Percentiles rank a stretch among this genome's conserved stretches.
Conservation (phyloP, 2,329 filamentous ascomycete genomes). For the Verticillium nonalfalfae region DNA sequence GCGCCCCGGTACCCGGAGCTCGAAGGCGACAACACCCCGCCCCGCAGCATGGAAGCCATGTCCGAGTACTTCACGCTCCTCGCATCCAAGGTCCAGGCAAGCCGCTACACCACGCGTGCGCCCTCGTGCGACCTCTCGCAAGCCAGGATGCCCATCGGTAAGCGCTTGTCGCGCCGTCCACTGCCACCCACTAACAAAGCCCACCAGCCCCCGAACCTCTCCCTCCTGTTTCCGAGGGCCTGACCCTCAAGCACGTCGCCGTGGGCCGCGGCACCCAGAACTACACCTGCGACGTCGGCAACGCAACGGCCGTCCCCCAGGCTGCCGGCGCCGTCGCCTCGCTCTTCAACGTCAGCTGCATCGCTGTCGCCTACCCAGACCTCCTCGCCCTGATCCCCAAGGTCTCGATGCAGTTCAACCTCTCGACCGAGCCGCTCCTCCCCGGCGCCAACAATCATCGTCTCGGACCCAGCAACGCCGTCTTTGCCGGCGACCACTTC, state of each 20-base stretch:
- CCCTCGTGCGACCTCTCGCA: constrained; percentile 49
- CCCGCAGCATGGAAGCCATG: constrained; percentile 30
- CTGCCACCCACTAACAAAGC: constrained; percentile 19
- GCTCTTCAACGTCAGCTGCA: constrained; percentile 83
- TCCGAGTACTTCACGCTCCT: constrained; percentile 57
- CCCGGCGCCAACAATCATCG: constrained; percentile 8
- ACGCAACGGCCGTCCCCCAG: constrained; percentile 54
- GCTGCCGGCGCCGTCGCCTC: constrained; percentile 70
- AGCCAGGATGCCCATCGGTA: constrained; percentile 44
- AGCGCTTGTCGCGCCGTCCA: constrained; percentile 13
- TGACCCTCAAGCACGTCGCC: constrained; percentile 49
- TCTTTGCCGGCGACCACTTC: constrained; percentile 72
- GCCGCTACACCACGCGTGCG: constrained; percentile 30
- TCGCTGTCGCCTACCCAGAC: constrained; percentile 63
- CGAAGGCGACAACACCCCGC: constrained; percentile 10
- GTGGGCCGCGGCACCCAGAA: constrained; percentile 67
- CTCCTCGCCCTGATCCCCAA: constrained; percentile 59
- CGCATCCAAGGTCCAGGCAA: constrained; percentile 45
- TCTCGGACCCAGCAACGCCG: constrained; percentile 53
- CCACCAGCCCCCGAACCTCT: constrained; percentile 49
- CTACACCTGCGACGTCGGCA: constrained; percentile 71
- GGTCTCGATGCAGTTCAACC: constrained; percentile 62
- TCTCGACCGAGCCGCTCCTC: constrained; percentile 27
- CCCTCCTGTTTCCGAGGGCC: constrained; percentile 51
- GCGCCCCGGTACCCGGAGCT: constrained; percentile 41